These are phyloP conservation scores for Stagonosporopsis vannaccii DNA, from an alignment of 2,329 filamentous ascomycete genomes.

Conservation along the genomic window DNA sequence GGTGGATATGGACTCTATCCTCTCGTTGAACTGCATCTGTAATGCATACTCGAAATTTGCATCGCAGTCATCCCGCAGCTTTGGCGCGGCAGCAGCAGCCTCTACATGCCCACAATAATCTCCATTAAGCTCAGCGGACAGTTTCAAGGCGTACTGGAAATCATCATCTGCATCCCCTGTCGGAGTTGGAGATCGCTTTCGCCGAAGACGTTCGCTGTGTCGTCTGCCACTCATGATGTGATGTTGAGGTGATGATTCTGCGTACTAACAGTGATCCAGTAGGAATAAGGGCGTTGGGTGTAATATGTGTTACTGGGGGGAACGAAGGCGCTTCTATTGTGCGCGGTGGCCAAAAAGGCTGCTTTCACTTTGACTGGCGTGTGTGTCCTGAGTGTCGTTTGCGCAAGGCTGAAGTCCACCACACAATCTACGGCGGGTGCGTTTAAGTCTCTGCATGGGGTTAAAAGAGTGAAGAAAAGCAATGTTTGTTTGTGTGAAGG, in stretches of 20 bases:
- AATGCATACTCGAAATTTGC: constrained; percentile 9
- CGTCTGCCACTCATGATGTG: neutral
- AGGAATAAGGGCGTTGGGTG: neutral
- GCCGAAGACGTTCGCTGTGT: neutral
- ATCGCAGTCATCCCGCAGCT: constrained; percentile 2
- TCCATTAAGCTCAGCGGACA: constrained; percentile 18
- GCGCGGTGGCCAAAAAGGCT: neutral
- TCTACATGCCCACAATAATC: neutral
- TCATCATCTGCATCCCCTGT: neutral
- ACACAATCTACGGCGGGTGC: neutral
- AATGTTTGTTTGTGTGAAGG: neutral
- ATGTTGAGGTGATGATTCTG: neutral
- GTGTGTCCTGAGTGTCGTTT: neutral
- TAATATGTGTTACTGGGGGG: neutral
- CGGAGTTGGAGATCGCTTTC: neutral
- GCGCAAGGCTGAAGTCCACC: constrained; percentile 12
- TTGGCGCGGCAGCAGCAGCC: constrained; percentile 2
- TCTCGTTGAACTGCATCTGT: neutral
- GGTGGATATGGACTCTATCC: no score
- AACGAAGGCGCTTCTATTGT: neutral
- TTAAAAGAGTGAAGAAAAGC: neutral
- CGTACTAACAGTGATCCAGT: neutral
- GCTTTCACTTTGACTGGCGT: constrained; percentile 6
- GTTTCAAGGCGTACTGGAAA: constrained; percentile 5
- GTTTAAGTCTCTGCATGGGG: neutral